Percentiles rank a stretch among this genome's conserved stretches.
Evolutionary conservation across 345 rosid species (phyloP).

Genomic region (Fremontodendron californicum): DNA sequence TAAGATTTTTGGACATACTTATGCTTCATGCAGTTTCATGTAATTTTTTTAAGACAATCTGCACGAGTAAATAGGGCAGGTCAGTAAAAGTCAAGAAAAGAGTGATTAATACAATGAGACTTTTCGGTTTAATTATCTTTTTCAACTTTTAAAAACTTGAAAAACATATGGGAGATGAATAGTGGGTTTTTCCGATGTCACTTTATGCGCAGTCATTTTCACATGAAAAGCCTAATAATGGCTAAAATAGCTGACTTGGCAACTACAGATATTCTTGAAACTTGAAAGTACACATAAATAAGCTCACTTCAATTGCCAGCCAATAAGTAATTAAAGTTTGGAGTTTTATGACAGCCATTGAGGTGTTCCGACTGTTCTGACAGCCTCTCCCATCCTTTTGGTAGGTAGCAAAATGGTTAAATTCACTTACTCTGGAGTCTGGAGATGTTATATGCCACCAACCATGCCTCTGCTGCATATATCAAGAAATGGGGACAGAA

Average conservation of each 20-base stretch:
- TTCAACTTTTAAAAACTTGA: neutral
- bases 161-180: neutral
- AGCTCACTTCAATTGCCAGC: neutral
- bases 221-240: neutral
- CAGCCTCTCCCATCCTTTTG: neutral
- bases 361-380: neutral
- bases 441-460: conserved; percentile 20
- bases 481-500: neutral
- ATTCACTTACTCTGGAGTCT: neutral
- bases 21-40: too few species aligned
- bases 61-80: neutral
- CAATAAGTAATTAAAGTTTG: neutral
- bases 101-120: neutral
- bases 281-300: neutral
- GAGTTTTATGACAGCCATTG: neutral
- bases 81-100: neutral
- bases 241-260: neutral
- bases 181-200: neutral
- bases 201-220: neutral
- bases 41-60: neutral
- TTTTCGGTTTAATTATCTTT: neutral
- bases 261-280: neutral
- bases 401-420: conserved; percentile 1
- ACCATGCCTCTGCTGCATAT: conserved; percentile 10
- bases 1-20: neutral